Conservation (phyloP, 257 asterid species). For the Parsonsia alboflavescens region DNA sequence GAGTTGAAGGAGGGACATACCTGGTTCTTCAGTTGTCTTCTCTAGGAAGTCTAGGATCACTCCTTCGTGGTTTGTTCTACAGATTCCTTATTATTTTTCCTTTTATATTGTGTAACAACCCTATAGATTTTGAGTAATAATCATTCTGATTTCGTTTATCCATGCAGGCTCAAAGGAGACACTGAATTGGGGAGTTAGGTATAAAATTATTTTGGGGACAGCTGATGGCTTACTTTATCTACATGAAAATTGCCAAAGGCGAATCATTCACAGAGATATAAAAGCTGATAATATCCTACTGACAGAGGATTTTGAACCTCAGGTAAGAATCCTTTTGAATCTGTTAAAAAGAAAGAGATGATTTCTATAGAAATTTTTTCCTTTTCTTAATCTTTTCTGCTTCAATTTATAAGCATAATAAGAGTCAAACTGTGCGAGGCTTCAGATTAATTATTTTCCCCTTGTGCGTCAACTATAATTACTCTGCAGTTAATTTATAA, state of each 20-base stretch:
- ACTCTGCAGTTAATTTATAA: neutral
- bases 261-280: slow-evolving; percentile 68
- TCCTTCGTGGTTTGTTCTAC: slow-evolving; percentile 46
- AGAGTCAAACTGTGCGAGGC: no score
- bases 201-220: slow-evolving; percentile 55
- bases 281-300: slow-evolving; percentile 62
- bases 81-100: neutral
- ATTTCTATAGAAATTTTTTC: neutral
- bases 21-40: slow-evolving; percentile 58
- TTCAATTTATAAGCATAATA: neutral
- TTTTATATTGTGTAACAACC: neutral
- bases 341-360: neutral
- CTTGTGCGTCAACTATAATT: neutral
- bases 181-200: slow-evolving; percentile 47
- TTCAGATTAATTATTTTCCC: neutral
- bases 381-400: neutral
- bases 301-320: slow-evolving; percentile 58
- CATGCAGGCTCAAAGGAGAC: slow-evolving; percentile 39
- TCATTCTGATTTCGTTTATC: slow-evolving; percentile 1
- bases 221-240: slow-evolving; percentile 63
- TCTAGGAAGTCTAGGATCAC: slow-evolving; percentile 57
- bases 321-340: slow-evolving; percentile 32
- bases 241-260: slow-evolving; percentile 51
- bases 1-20: slow-evolving; percentile 62
- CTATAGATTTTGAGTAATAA: neutral